Evolutionary conservation across 306 rosid genomes (phyloP).

Genomic region (Sophora flavescens): DNA sequence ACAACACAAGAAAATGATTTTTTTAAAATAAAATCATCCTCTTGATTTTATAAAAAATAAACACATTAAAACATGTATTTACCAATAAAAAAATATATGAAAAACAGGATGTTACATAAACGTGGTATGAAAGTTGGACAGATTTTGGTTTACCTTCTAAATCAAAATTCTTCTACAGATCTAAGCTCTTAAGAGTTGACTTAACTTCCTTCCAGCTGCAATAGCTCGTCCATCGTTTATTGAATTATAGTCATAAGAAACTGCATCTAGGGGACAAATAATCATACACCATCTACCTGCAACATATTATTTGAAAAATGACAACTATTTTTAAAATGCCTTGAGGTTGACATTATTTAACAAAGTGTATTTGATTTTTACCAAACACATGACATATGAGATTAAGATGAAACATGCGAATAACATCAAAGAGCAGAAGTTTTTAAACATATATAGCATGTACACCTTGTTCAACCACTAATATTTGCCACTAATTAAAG

Average conservation of each 20-base stretch:
- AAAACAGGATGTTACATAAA: too few species aligned
- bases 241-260: constrained; percentile 51
- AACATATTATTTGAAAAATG: constrained; percentile 36
- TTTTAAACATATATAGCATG: too few species aligned
- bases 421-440: background rate
- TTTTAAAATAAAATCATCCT: too few species aligned
- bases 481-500: too few species aligned
- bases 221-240: constrained; percentile 50
- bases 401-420: constrained; percentile 6
- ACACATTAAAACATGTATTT: too few species aligned
- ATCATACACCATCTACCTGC: constrained; percentile 55
- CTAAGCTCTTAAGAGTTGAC: constrained; percentile 90
- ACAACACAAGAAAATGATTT: too few species aligned
- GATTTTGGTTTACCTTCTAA: constrained; percentile 70
- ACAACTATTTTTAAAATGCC: constrained; percentile 29
- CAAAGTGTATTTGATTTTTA: background rate
- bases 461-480: too few species aligned
- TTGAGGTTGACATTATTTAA: background rate
- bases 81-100: too few species aligned
- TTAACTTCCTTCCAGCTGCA: constrained; percentile 51
- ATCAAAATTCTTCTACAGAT: constrained; percentile 83
- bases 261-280: constrained; percentile 54
- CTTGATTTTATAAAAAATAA: too few species aligned
- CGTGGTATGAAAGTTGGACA: constrained; percentile 3
- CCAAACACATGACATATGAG: constrained; percentile 2